A percentile compares a stretch with the other conserved stretches of the same genome.
Evolutionary conservation across 257 asterid species (phyloP).

Genomic region (Coffea eugenioides): DNA sequence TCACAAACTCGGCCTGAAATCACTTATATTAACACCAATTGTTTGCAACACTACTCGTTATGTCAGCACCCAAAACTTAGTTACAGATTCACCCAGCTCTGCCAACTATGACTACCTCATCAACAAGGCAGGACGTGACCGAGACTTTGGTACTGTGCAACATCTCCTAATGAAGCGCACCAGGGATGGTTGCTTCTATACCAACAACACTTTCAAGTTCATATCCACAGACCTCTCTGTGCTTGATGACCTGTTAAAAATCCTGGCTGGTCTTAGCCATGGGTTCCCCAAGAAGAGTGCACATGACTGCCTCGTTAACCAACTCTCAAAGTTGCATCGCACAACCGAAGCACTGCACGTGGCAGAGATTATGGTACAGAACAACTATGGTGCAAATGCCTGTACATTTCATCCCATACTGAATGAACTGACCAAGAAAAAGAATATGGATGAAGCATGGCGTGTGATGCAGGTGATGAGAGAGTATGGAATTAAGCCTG

Average conservation of each 20-base stretch:
- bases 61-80: slow-evolving; percentile 17
- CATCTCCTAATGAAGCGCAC: slow-evolving; percentile 49
- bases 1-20: slow-evolving; percentile 22
- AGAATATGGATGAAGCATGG: slow-evolving; percentile 52
- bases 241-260: slow-evolving; percentile 47
- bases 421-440: slow-evolving; percentile 41
- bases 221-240: slow-evolving; percentile 37
- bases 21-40: slow-evolving; percentile 20
- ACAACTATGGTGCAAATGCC: slow-evolving; percentile 39
- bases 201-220: slow-evolving; percentile 66
- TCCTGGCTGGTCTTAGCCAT: slow-evolving; percentile 36
- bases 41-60: slow-evolving; percentile 14
- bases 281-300: slow-evolving; percentile 56
- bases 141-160: slow-evolving; percentile 60
- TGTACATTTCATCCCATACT: slow-evolving; percentile 61
- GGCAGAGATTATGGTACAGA: slow-evolving; percentile 43
- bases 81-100: slow-evolving; percentile 24
- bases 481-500: slow-evolving; percentile 32
- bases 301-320: slow-evolving; percentile 53
- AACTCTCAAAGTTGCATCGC: slow-evolving; percentile 42
- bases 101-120: slow-evolving; percentile 56
- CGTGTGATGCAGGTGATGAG: slow-evolving; percentile 54
- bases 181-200: slow-evolving; percentile 45
- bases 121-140: slow-evolving; percentile 57
- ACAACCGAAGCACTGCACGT: slow-evolving; percentile 55